Conservation (phyloP, 768 basidiomycete species). For the Albatrellus ellisii region DNA sequence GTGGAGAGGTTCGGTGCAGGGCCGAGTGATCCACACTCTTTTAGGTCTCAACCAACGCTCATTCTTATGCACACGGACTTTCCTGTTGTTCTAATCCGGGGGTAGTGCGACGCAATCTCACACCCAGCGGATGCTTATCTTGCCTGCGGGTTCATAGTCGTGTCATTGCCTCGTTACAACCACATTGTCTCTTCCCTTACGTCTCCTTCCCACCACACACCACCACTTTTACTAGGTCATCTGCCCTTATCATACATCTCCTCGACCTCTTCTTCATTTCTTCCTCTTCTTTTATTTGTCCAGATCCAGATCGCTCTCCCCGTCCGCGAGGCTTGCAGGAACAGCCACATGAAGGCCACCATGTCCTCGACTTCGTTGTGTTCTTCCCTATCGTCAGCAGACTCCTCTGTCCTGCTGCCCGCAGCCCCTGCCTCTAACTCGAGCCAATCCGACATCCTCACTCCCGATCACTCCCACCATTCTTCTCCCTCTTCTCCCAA, state of each 20-base stretch:
- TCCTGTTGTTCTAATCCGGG: too few species aligned
- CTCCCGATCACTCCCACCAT: slow-evolving; percentile 29
- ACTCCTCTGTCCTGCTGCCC: slow-evolving; percentile 27
- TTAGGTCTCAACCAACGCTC: too few species aligned
- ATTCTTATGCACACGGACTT: too few species aligned
- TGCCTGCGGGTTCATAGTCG: slow-evolving; percentile 1
- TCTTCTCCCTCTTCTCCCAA: slow-evolving; percentile 16
- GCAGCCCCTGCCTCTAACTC: slow-evolving; percentile 23
- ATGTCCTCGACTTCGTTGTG: slow-evolving; percentile 28
- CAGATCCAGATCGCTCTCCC: slow-evolving; percentile 5
- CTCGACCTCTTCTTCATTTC: slow-evolving; percentile 1
- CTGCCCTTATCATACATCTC: slow-evolving; percentile 9
- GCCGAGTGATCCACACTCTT: too few species aligned
- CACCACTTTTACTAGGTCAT: slow-evolving; percentile 9
- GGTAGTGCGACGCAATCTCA: neutral
- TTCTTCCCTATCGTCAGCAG: slow-evolving; percentile 31
- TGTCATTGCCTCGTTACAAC: slow-evolving; percentile 11
- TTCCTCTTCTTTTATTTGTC: slow-evolving; percentile 3
- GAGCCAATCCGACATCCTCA: slow-evolving; percentile 27
- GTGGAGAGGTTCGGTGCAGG: too few species aligned
- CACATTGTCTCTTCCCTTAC: slow-evolving; percentile 12
- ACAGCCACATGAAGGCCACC: slow-evolving; percentile 21
- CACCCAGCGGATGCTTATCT: neutral
- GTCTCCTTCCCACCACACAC: slow-evolving; percentile 8
- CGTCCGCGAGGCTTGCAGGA: slow-evolving; percentile 10